phyloP scores from a whole-genome alignment of 2,329 filamentous ascomycete genomes.

The Bisporella sp. region DNA sequence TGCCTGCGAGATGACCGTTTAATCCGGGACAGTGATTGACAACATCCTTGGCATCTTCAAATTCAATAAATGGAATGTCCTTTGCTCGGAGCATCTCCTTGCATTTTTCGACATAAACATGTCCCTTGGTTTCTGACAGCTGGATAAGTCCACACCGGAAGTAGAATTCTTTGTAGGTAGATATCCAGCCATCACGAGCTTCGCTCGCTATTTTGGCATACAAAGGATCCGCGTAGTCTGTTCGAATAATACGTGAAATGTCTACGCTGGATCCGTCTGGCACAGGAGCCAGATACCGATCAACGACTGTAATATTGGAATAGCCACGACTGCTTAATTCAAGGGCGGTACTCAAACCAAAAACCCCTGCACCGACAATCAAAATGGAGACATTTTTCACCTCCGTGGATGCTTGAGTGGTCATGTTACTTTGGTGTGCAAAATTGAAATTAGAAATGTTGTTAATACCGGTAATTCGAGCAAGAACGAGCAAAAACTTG shows the following conservation, averaged over 20 bases:
- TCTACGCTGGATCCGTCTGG: conserved; percentile 55
- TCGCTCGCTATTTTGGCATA: conserved; percentile 69
- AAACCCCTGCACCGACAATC: too few species aligned
- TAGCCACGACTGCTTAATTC: background rate
- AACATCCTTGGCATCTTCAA: too few species aligned
- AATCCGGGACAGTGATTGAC: conserved; percentile 19
- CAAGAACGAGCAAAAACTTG: too few species aligned
- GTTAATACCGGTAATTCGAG: too few species aligned
- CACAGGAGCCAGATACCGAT: conserved; percentile 51
- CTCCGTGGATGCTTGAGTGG: too few species aligned
- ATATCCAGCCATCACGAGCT: conserved; percentile 65
- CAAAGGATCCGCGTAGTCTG: conserved; percentile 73
- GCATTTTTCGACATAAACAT: conserved; percentile 22
- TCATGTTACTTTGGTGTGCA: too few species aligned
- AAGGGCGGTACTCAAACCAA: too few species aligned
- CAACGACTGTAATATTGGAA: conserved; percentile 51
- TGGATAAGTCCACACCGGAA: conserved; percentile 53
- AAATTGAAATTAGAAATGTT: too few species aligned
- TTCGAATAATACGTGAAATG: conserved; percentile 52
- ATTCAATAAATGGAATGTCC: too few species aligned
- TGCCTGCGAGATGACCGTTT: conserved; percentile 36
- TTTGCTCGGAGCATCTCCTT: conserved; percentile 29
- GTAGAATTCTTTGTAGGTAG: conserved; percentile 64
- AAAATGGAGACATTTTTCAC: too few species aligned
- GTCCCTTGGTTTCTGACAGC: conserved; percentile 50